Evolutionary conservation across 176 grass and related monocot genomes (phyloP), one percentile per base, ranked within the genome.

Genomic region (Eragrostis nindensis): DNA sequence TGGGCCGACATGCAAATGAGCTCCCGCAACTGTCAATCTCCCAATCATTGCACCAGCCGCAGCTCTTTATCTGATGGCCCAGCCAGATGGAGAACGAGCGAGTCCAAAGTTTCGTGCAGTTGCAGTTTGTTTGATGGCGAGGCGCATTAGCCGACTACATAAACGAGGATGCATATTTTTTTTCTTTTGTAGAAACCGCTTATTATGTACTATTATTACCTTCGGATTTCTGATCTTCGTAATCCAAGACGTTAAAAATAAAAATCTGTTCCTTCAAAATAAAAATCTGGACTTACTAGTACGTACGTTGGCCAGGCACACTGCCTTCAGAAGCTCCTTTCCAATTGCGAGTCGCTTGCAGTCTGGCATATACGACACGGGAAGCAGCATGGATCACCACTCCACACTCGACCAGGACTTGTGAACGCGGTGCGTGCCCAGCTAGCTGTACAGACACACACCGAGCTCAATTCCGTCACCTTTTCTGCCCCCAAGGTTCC

Each of bases 101-200:
- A 17, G 84, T 80, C 68, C 75, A 86, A 73, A 73, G 59, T 73
- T 55, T 73, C 5, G 67, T 72, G 68, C 67, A 15, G 18, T 55
- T 24, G 70, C 70, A 11, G 27, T 53, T 57, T 17, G 18, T 11
- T 40, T 75, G 78, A 54, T 42, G 78, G 84, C 60, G 39, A 78
- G 77, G 40, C 66, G 80, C 86, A 87, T 78, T 87, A 78, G 86
- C 86, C 74, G 80, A 87, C 85, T 36, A n/a, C n/a, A n/a, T n/a
- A n/a, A n/a, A n/a, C n/a, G n/a, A n/a, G n/a, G n/a, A n/a, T n/a
- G n/a, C n/a, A n/a, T n/a, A n/a, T n/a, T n/a, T n/a, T n/a, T n/a
- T n/a, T n/a, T n/a, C n/a, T n/a, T n/a, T n/a, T n/a, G n/a, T n/a
- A n/a, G n/a, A 36, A 36, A 36, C 32, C 32, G 32, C 32, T 36